Evolutionary conservation across 2,329 filamentous ascomycete genomes (phyloP), one percentile per base, ranked within the genome.

Genomic region (Beauveria sp.): DNA sequence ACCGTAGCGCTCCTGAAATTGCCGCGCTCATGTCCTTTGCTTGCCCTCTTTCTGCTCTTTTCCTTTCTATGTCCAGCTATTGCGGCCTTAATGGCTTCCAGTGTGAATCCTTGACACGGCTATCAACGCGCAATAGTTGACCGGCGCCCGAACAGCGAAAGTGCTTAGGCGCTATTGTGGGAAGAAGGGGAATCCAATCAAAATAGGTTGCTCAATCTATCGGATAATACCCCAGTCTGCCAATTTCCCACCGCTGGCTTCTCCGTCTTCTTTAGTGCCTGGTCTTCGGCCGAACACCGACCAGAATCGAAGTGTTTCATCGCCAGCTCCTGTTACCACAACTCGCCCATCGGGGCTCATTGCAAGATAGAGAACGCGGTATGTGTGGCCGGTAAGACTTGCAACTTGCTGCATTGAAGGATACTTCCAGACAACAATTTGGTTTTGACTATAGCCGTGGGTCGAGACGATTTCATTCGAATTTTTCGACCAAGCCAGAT

Each of bases 401-500:
- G 91, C 93, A 9, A 99, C 92, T 73, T 98, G 95, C 54, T 91
- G 91, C 95, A 99, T 98, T 67, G 89, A 93, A 1, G 95, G 95
- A 71, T 99, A 99, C 71, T 99, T 99, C 95, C 95, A 99, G 60
- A 99, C 91, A 43, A 98, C 93, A 68, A 99, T 97, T 74, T 98
- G 95, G 73, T 99, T 97, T 72, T 99, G 95, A 67, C 89, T 93
- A 77, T 97, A 99, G 7, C 95, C 95, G 71, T 99, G 95, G 1
- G 95, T 99, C 56, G 89, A 93, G 60, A 99, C 93, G 62, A 99
- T 92, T 74, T 99, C 95, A 72, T 97, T 96, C 8, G 91, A 96
- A 74, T 97, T 96, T 71, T 96, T 96, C 20, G 89, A 95, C 93
- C 96, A 99, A 4, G 93, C 90, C 49, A 99, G 81, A 71, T 99